A percentile compares a stretch with the other conserved stretches of the same genome.
phyloP scores from a whole-genome alignment of 768 basidiomycete genomes.

The Auriscalpium microsporum region DNA sequence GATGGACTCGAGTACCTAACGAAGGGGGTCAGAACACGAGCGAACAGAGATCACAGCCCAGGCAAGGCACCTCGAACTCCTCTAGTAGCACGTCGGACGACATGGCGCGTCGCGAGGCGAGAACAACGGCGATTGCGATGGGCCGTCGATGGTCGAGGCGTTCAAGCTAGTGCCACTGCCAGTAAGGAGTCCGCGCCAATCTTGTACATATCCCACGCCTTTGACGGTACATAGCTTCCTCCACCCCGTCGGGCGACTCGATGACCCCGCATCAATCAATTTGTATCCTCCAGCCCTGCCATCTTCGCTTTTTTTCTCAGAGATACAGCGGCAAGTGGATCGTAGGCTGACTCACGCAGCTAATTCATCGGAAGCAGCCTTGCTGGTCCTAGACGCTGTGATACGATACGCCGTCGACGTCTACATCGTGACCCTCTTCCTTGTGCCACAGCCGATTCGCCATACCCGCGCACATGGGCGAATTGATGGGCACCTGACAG shows the following conservation, averaged over 20 bases:
- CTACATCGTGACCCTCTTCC: neutral
- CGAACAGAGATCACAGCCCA: constrained; percentile 4
- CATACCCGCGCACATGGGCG: no score
- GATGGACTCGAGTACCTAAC: constrained; percentile 87
- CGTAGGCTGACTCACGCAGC: neutral
- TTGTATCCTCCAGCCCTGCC: neutral
- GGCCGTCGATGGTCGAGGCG: neutral
- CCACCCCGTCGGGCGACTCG: neutral
- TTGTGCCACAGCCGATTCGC: no score
- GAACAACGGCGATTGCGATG: no score
- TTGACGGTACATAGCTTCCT: neutral
- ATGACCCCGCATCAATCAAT: neutral
- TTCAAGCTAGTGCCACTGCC: no score
- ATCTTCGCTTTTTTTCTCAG: neutral
- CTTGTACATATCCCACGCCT: neutral
- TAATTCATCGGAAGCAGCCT: neutral
- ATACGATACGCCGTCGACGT: neutral
- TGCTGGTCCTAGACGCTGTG: neutral
- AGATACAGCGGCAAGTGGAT: neutral
- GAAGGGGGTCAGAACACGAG: constrained; percentile 7
- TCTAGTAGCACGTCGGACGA: constrained; percentile 65
- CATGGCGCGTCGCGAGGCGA: constrained; percentile 31
- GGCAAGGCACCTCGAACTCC: constrained; percentile 72
- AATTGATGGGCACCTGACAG: no score
- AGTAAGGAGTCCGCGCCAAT: no score